Conservation (phyloP, 1,139 yeast genomes). For the Hyphopichia fennica region DNA sequence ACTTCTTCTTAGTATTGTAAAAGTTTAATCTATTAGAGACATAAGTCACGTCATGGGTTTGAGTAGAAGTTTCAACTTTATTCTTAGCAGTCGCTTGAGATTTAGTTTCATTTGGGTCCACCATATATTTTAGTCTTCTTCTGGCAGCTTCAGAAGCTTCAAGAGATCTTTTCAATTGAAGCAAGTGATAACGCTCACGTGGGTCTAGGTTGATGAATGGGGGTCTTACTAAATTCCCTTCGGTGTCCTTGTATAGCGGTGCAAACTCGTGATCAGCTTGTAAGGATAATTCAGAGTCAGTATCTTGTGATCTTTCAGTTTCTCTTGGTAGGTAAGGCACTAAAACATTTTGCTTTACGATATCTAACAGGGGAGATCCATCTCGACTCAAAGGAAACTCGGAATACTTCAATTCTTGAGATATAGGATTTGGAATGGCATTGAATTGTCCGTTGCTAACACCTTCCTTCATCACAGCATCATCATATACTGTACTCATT, state of each 20-base stretch:
- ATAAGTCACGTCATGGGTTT: conserved; percentile 36
- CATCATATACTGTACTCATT: conserved; percentile 24
- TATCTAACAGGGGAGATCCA: conserved; percentile 1
- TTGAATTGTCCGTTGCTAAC: conserved; percentile 5
- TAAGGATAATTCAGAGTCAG: background rate
- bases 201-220: conserved; percentile 51
- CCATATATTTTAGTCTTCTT: conserved; percentile 36
- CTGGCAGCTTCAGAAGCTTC: conserved; percentile 37
- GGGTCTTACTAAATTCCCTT: conserved; percentile 44
- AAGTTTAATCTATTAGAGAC: conserved; percentile 28
- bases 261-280: conserved; percentile 31
- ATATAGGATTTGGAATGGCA: background rate
- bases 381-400: background rate
- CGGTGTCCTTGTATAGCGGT: conserved; percentile 34
- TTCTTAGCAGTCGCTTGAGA: conserved; percentile 15
- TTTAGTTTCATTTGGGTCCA: conserved; percentile 42
- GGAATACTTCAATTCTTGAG: background rate
- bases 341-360: background rate
- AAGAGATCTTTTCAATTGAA: conserved; percentile 40
- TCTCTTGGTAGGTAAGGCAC: background rate
- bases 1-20: conserved; percentile 15
- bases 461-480: conserved; percentile 18
- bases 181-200: conserved; percentile 41
- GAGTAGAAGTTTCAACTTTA: conserved; percentile 44
- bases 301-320: background rate